Conservation (phyloP, 139 green algal genomes). For the Pseudopediastrum boryanum region DNA sequence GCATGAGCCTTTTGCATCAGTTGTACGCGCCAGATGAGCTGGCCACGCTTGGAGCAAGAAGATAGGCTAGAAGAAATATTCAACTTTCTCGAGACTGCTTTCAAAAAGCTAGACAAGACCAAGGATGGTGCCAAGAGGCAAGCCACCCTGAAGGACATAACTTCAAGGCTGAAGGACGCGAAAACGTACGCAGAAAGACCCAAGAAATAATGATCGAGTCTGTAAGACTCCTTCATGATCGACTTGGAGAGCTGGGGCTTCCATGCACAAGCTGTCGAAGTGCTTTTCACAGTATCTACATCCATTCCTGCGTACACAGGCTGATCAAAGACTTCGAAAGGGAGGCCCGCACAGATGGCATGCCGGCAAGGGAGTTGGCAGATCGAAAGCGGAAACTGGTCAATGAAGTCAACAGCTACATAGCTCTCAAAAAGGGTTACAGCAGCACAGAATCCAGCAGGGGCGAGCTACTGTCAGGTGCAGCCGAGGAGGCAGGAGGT, state of each 20-base stretch:
- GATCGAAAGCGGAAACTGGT: slow-evolving; percentile 74
- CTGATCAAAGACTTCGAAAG: slow-evolving; percentile 92
- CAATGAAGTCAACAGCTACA: slow-evolving; percentile 82
- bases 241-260: not conserved
- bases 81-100: slow-evolving; percentile 47
- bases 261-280: not conserved
- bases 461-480: slow-evolving; percentile 50
- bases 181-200: slow-evolving; percentile 72
- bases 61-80: slow-evolving; percentile 50
- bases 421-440: slow-evolving; percentile 81
- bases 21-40: slow-evolving; percentile 5
- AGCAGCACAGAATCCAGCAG: slow-evolving; percentile 27
- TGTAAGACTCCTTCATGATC: not conserved
- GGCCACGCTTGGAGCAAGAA: slow-evolving; percentile 54
- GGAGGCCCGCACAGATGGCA: slow-evolving; percentile 79
- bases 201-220: not conserved
- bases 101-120: slow-evolving; percentile 71
- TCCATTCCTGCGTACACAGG: slow-evolving; percentile 48
- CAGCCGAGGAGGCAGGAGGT: not conserved
- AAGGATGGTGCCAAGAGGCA: slow-evolving; percentile 65
- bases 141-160: slow-evolving; percentile 74
- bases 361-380: slow-evolving; percentile 65
- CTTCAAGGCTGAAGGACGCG: slow-evolving; percentile 72
- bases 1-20: too few species aligned
- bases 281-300: not conserved